Evolutionary conservation across 345 rosid genomes (phyloP), one percentile per base, ranked within the genome.

Genomic region (Hypericum androsaemum): DNA sequence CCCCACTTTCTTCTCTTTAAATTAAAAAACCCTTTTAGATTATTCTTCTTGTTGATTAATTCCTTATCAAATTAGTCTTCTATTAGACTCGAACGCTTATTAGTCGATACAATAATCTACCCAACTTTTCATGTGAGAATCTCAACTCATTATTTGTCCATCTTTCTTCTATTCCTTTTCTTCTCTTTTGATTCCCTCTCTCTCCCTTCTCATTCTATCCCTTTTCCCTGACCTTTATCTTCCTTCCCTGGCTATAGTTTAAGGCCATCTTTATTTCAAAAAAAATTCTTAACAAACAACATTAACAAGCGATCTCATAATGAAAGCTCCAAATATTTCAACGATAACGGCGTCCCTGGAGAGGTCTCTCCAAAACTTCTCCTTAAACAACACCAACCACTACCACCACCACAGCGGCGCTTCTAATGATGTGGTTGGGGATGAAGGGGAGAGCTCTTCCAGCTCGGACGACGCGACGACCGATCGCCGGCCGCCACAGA

Each of bases 291-390:
- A 44, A 17, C 10, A 12, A 13, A 12, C 9, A n/a, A 13, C 22
- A 46, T 13, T 14, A 11, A 13, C 9, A 40, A 7, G 16, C 12
- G 10, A n/a, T 32, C 39, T 39, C 56, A 65, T 54, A 22, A 84
- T 82, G 97, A 77, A 75, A 63, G 74, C 85, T 54, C 83, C 81
- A 6, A 79, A 82, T 81, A 80, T 86, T 87, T 75, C 77, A 6
- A 51, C 75, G 37, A 64, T 84, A 54, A 77, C 94, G 8, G 83
- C 74, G 17, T 80, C 89, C 36, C 59, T 84, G 7, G 95, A 84
- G 76, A 71, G 80, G 66, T 77, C 89, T 53, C 65, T 90, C 39
- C 83, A 79, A 46, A 84, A 81, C 74, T 90, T 81, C 62, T 82
- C 96, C 32, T 61, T 87, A 57, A 77, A 62, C 58, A 64, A 71